Evolutionary conservation across 495 filamentous ascomycete species (phyloP).

Genomic region (Aspergillus hancockii): DNA sequence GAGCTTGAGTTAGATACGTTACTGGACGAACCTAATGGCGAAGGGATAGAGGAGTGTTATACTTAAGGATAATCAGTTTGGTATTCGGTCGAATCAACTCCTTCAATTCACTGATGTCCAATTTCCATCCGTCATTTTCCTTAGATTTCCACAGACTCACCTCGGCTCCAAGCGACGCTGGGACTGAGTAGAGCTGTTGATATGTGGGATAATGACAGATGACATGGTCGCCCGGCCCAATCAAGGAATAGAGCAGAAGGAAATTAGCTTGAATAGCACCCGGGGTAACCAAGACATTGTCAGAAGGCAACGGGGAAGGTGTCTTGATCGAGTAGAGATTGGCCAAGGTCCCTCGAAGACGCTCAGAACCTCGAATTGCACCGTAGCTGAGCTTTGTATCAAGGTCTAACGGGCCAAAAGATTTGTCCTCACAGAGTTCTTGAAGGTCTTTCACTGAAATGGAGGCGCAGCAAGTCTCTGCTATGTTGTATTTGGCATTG

Average conservation of each 20-base stretch:
- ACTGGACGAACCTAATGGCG: not conserved
- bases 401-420: conserved; percentile 37
- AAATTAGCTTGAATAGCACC: conserved; percentile 88
- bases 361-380: conserved; percentile 66
- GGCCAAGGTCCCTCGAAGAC: conserved; percentile 62
- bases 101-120: conserved; percentile 68
- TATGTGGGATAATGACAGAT: conserved; percentile 90
- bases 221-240: conserved; percentile 83
- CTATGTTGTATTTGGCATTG: conserved; percentile 75
- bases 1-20: conserved; percentile 10
- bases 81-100: conserved; percentile 71
- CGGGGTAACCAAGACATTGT: conserved; percentile 74
- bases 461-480: conserved; percentile 83
- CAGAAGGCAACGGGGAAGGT: conserved; percentile 51
- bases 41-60: conserved; percentile 10
- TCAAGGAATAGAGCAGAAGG: conserved; percentile 69
- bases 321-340: conserved; percentile 62
- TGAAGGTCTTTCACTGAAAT: conserved; percentile 74
- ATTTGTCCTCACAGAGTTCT: conserved; percentile 56
- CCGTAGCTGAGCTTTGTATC: conserved; percentile 67
- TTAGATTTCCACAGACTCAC: conserved; percentile 79
- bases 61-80: conserved; percentile 71
- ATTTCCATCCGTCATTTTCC: conserved; percentile 62
- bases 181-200: conserved; percentile 81
- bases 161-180: conserved; percentile 74